phyloP scores from a whole-genome alignment of 495 filamentous ascomycete genomes.

The Trichoderma gamsii region DNA sequence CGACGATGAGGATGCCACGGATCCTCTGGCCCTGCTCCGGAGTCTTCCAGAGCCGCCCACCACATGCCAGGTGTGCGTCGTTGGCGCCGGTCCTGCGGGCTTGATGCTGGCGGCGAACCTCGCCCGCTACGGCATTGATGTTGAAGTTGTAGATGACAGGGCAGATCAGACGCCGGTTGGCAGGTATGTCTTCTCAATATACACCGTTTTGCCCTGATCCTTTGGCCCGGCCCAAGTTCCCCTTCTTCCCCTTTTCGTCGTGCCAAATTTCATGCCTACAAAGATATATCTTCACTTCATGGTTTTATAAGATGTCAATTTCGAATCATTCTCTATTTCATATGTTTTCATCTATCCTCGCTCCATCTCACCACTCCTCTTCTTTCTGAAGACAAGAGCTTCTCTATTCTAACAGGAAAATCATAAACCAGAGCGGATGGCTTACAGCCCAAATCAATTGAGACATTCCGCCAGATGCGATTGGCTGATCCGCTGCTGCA shows the following conservation, averaged over 20 bases:
- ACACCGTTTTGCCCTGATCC: background rate
- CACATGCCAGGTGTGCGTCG: constrained; percentile 53
- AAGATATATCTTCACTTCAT: too few species aligned
- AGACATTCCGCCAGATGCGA: constrained; percentile 53
- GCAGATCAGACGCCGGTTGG: constrained; percentile 56
- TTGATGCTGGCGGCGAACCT: constrained; percentile 67
- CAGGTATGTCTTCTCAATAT: constrained; percentile 29
- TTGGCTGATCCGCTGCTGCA: constrained; percentile 57
- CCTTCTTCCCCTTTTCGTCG: background rate
- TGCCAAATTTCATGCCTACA: too few species aligned
- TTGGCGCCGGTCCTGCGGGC: constrained; percentile 65
- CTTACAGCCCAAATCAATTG: constrained; percentile 53
- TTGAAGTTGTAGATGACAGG: constrained; percentile 57
- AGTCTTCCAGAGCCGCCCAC: constrained; percentile 33
- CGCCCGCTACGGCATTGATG: constrained; percentile 56
- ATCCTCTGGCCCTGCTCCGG: constrained; percentile 31
- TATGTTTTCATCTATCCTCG: background rate
- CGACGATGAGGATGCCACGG: constrained; percentile 23
- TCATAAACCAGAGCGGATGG: constrained; percentile 50
- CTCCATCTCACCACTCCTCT: background rate
- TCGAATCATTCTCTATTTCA: background rate
- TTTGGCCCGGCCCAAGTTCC: too few species aligned
- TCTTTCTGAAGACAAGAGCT: background rate
- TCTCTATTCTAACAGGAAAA: background rate
- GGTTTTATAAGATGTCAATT: too few species aligned